phyloP scores from a whole-genome alignment of 805 yeast genomes.

The Huiozyma sinensis region DNA sequence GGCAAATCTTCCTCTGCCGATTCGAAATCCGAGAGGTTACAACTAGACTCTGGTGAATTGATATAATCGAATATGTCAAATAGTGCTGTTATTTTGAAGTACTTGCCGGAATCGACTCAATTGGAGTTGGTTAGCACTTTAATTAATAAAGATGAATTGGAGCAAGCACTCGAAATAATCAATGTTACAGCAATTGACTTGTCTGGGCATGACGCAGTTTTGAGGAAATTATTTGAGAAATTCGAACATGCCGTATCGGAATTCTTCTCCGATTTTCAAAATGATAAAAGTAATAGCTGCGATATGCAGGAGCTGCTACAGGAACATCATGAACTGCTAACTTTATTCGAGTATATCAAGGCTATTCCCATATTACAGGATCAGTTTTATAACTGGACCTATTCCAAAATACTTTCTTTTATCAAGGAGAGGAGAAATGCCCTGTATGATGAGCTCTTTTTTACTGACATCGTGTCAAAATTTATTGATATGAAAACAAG shows the following conservation, averaged over 20 bases:
- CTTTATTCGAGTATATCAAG: constrained; percentile 5
- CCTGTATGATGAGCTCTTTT: constrained; percentile 7
- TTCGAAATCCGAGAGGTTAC: too few species aligned
- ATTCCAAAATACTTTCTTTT: constrained; percentile 2
- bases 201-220: neutral
- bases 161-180: constrained; percentile 10
- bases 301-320: constrained; percentile 1
- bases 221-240: constrained; percentile 2
- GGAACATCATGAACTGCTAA: constrained; percentile 3
- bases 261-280: neutral
- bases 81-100: constrained; percentile 3
- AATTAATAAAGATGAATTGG: constrained; percentile 3
- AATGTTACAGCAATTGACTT: constrained; percentile 4
- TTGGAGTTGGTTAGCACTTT: constrained; percentile 7
- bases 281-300: neutral
- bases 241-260: neutral
- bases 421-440: constrained; percentile 5
- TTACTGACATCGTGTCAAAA: constrained; percentile 1
- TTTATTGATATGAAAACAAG: neutral
- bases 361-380: constrained; percentile 6
- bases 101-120: constrained; percentile 8
- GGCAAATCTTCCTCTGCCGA: too few species aligned
- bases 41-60: too few species aligned
- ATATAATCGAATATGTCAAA: neutral
- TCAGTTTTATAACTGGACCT: constrained; percentile 9